phyloP scores from a whole-genome alignment of 2,329 filamentous ascomycete species.

The Fusarium metavorans region DNA sequence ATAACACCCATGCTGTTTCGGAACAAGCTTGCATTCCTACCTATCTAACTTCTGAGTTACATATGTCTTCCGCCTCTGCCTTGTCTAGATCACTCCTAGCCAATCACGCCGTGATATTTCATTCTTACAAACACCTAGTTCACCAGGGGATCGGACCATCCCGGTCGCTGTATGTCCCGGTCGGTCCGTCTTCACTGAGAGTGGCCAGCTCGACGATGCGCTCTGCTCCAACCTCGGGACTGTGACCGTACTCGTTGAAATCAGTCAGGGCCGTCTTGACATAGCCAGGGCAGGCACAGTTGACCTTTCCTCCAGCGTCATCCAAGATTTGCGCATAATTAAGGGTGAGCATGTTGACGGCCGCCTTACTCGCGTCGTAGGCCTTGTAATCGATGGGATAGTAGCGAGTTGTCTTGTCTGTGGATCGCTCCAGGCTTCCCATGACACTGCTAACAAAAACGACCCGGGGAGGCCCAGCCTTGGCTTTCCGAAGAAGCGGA shows the following conservation, averaged over 20 bases:
- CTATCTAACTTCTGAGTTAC: background rate
- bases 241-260: conserved; percentile 19
- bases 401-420: conserved; percentile 43
- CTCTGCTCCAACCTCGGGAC: conserved; percentile 44
- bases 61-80: background rate
- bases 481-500: conserved; percentile 46
- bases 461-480: conserved; percentile 47
- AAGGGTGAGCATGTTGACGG: conserved; percentile 55
- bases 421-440: conserved; percentile 47
- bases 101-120: background rate
- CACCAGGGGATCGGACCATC: conserved; percentile 40
- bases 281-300: conserved; percentile 53
- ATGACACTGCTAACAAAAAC: conserved; percentile 54
- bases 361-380: conserved; percentile 57
- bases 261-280: conserved; percentile 47
- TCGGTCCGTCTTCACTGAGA: conserved; percentile 45
- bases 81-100: background rate
- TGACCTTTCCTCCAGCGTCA: conserved; percentile 49
- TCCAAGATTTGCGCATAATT: conserved; percentile 49
- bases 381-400: conserved; percentile 47
- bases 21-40: background rate
- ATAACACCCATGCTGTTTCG: background rate
- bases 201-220: conserved; percentile 48
- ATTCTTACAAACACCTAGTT: background rate
- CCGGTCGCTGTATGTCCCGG: conserved; percentile 43